Evolutionary conservation across 2,329 filamentous ascomycete genomes (phyloP).

Genomic region (Sporothrix curviconia): DNA sequence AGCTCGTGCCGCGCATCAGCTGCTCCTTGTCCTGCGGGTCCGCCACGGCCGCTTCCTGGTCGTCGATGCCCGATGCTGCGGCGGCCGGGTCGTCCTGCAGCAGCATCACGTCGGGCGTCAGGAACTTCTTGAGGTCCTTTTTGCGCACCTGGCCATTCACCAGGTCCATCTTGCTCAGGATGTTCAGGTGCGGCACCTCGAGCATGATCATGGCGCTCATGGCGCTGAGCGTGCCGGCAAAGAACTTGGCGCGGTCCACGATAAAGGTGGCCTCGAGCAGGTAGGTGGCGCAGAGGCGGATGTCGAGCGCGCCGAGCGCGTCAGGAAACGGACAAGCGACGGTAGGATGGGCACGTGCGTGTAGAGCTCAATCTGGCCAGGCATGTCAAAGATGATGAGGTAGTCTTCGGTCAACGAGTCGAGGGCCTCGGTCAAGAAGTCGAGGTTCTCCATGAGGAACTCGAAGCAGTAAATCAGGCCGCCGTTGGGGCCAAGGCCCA

Average conservation of each 20-base stretch:
- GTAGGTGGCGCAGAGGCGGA: constrained; percentile 88
- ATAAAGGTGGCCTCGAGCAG: constrained; percentile 94
- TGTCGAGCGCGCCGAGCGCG: constrained; percentile 70
- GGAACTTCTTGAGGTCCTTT: constrained; percentile 81
- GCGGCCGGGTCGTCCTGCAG: constrained; percentile 72
- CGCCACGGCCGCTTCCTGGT: constrained; percentile 15
- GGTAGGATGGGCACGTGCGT: constrained; percentile 93
- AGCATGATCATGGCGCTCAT: constrained; percentile 99
- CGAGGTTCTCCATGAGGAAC: constrained; percentile 88
- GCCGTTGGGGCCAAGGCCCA: constrained; percentile 83
- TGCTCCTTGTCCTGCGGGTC: constrained; percentile 61
- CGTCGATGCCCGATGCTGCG: background rate
- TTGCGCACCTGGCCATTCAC: constrained; percentile 83
- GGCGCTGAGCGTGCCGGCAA: constrained; percentile 86
- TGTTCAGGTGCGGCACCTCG: constrained; percentile 92
- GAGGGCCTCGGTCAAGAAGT: constrained; percentile 80
- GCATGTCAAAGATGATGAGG: constrained; percentile 97
- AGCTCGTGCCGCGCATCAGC: constrained; percentile 74
- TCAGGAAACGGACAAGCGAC: constrained; percentile 73
- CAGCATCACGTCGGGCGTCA: constrained; percentile 76
- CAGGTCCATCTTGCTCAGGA: constrained; percentile 96
- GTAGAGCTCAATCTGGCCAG: constrained; percentile 96
- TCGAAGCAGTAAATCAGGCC: constrained; percentile 96
- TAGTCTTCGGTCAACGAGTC: constrained; percentile 89
- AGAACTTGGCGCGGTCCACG: constrained; percentile 93